Conservation (phyloP, 306 rosid genomes). For the Cucumis cinereus region DNA sequence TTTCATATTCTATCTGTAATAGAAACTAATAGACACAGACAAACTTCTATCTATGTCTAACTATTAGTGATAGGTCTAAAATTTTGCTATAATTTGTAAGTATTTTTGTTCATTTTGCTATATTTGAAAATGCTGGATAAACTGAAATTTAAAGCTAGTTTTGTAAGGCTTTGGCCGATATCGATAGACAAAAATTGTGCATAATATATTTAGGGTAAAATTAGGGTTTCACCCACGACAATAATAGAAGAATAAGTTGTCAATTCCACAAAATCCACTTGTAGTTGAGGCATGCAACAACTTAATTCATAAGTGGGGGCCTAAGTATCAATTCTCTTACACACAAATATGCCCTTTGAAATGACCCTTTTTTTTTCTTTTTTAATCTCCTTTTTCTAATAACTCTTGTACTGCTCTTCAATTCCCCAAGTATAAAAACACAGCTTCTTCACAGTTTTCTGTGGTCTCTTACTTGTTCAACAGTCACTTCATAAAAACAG, state of each 20-base stretch:
- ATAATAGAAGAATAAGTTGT: not conserved
- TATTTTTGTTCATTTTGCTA: too few relatives aligned
- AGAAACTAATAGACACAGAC: too few relatives aligned
- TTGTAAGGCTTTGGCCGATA: not conserved
- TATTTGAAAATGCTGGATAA: too few relatives aligned
- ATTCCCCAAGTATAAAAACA: not conserved
- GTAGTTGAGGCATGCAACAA: not conserved
- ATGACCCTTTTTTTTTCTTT: not conserved
- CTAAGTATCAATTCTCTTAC: not conserved
- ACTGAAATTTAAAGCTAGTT: not conserved
- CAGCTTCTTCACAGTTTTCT: not conserved
- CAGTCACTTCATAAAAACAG: not conserved
- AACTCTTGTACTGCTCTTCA: not conserved
- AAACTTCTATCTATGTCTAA: too few relatives aligned
- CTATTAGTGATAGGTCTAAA: too few relatives aligned
- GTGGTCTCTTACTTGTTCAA: not conserved
- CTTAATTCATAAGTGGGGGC: not conserved
- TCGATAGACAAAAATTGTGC: not conserved
- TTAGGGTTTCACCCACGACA: conserved; percentile 1
- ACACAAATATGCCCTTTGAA: not conserved
- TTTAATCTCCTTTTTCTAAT: too few relatives aligned
- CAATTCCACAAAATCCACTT: not conserved
- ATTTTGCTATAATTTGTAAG: too few relatives aligned
- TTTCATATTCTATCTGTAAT: too few relatives aligned
- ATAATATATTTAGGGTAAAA: not conserved